These are phyloP conservation scores for Aspergillus cristatus DNA, from an alignment of 495 filamentous ascomycete species.

Conservation along the genomic window DNA sequence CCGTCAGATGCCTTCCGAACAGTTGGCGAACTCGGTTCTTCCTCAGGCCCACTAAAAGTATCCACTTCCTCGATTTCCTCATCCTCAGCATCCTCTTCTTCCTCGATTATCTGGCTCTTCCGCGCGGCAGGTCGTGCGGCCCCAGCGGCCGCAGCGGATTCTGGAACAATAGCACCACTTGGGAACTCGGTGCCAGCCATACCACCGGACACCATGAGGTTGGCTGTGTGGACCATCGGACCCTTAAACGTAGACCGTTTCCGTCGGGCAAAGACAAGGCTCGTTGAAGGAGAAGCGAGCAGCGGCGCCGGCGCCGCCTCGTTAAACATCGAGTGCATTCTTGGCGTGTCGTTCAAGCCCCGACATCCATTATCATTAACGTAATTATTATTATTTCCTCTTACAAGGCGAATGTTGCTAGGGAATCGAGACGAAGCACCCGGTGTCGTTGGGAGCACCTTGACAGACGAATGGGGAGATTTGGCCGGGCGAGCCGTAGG, in stretches of 20 bases:
- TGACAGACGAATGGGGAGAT: constrained; percentile 82
- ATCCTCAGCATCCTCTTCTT: constrained; percentile 75
- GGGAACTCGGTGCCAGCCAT: constrained; percentile 29
- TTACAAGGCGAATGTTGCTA: constrained; percentile 75
- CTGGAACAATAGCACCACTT: constrained; percentile 33
- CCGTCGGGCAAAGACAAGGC: constrained; percentile 80
- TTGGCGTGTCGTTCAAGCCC: constrained; percentile 18
- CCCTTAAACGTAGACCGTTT: constrained; percentile 89
- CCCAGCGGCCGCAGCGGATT: constrained; percentile 39
- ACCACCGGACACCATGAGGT: constrained; percentile 30
- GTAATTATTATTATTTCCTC: constrained; percentile 38
- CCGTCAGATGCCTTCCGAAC: constrained; percentile 12
- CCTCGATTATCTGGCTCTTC: constrained; percentile 63
- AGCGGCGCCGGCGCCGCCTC: constrained; percentile 29
- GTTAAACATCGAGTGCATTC: constrained; percentile 27
- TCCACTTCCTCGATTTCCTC: constrained; percentile 67
- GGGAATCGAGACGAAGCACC: constrained; percentile 66
- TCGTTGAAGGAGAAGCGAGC: constrained; percentile 44
- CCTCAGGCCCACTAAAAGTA: constrained; percentile 50
- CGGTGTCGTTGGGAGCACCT: constrained; percentile 88
- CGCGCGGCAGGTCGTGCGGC: constrained; percentile 51
- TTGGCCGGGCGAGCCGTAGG: constrained; percentile 57
- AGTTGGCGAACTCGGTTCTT: constrained; percentile 22
- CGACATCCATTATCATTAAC: constrained; percentile 20
- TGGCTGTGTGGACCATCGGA: constrained; percentile 55